Conservation (phyloP, 495 filamentous ascomycete species). For the Darksidea phi region DNA sequence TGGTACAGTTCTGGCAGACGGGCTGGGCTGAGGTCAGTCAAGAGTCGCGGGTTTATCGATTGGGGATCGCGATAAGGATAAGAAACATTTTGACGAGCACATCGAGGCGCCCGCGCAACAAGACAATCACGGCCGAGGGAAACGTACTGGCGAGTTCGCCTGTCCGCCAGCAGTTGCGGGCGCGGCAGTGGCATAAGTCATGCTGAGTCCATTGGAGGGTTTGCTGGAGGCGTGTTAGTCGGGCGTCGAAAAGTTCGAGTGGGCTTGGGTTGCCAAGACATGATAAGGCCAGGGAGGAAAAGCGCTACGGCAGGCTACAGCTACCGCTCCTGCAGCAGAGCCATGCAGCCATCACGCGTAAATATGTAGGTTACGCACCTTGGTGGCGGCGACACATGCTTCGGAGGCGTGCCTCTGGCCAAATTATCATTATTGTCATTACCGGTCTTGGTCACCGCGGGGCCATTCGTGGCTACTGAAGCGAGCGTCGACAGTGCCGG, state of each 20-base stretch:
- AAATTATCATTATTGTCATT: slow-evolving; percentile 22
- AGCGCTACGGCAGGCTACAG: slow-evolving; percentile 13
- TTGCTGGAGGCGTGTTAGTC: slow-evolving; percentile 41
- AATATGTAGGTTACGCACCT: slow-evolving; percentile 9
- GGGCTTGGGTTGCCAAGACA: slow-evolving; percentile 13
- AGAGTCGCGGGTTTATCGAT: slow-evolving; percentile 17
- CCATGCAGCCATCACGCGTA: not conserved
- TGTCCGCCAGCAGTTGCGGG: slow-evolving; percentile 67
- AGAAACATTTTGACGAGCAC: slow-evolving; percentile 26
- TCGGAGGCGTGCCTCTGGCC: slow-evolving; percentile 11
- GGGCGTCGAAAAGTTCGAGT: slow-evolving; percentile 30
- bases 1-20: slow-evolving; percentile 94
- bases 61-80: slow-evolving; percentile 34
- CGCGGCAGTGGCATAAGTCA: slow-evolving; percentile 63
- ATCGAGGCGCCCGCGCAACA: not conserved
- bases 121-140: slow-evolving; percentile 5
- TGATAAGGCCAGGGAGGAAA: slow-evolving; percentile 24
- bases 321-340: slow-evolving; percentile 3
- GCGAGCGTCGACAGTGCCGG: slow-evolving; percentile 63
- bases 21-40: slow-evolving; percentile 64
- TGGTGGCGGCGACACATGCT: slow-evolving; percentile 19
- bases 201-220: slow-evolving; percentile 53
- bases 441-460: slow-evolving; percentile 52
- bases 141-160: slow-evolving; percentile 65
- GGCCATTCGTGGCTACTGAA: slow-evolving; percentile 59